Base-by-base conservation (phyloP, 805 yeast species). In the Suhomyces vadensis region DNA sequence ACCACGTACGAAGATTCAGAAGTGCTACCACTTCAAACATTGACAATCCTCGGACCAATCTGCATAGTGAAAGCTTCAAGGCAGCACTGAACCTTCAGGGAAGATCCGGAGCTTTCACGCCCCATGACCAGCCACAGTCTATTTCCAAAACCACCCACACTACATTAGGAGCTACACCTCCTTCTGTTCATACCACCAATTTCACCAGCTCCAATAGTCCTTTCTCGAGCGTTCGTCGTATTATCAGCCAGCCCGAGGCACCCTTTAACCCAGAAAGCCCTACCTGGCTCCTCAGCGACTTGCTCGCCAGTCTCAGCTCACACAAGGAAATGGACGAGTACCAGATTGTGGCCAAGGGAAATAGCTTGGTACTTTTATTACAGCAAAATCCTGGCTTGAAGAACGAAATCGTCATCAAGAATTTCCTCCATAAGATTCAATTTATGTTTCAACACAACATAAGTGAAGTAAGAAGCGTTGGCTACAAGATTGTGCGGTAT, bases 401-500 rank as follows among this genome's bases (percentile, higher is more conserved):
- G 54, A 69, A 76, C 25, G 95, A 88, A 40, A 67, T 91, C 23
- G 82, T 76, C 2, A 58, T 85, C 13, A 71, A 78, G 16, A 77
- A 81, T 1, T 76, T 84, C 41, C 69, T 85, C 20, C 71, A 71
- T 40, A 65, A 81, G 24, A 71, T 91, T 8, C 86, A 82, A 53
- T 73, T 75, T 16, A 69, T 89, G 58, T 61, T 91, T 16, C 67
- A 79, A 21, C 81, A 79, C 53, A 71, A 70, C 5, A 74, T 78
- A 37, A 73, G 82, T 22, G 82, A 80, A 45, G 84, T 87, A 1
- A 73, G 83, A 6, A 85, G 91, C 0, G 76, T 89, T 2, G 96
- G 91, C 0, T 89, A 82, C 60, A 71, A 95, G 39, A 73, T 89
- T 1, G 74, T 89, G 17, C 69, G 97, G 13, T 77, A 85, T 50